Conservation (phyloP, 345 rosid genomes). For the Microcos paniculata region DNA sequence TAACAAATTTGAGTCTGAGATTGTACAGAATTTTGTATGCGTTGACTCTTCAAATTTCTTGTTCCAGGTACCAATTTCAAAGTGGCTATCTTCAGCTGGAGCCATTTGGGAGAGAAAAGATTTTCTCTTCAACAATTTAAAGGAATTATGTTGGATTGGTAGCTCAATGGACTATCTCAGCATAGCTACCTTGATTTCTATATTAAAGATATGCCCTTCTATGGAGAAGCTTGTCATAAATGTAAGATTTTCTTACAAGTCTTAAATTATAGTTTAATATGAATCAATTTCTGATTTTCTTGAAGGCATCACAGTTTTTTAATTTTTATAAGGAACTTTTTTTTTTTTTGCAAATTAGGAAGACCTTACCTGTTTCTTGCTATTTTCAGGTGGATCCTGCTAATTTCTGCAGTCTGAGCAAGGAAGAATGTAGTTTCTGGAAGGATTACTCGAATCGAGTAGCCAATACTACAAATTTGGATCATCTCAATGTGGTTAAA, state of each 20-base stretch:
- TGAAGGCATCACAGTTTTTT: neutral
- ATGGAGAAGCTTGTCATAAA: neutral
- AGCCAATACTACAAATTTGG: neutral
- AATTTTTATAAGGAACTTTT: neutral
- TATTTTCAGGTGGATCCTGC: neutral
- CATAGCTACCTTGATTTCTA: neutral
- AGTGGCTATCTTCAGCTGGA: constrained; percentile 4
- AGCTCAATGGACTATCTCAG: neutral
- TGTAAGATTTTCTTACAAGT: neutral
- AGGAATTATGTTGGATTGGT: neutral
- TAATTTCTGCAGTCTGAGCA: neutral
- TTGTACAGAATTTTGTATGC: neutral
- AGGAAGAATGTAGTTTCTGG: neutral
- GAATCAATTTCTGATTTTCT: neutral
- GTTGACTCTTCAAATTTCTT: neutral
- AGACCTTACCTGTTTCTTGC: neutral
- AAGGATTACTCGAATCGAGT: neutral
- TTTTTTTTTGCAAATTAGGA: neutral
- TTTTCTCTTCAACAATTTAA: neutral
- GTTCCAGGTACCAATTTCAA: neutral
- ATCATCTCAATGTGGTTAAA: neutral
- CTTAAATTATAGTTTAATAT: no score
- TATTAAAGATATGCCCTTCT: neutral
- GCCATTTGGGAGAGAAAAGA: constrained; percentile 10
- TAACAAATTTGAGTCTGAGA: neutral